phyloP scores from a whole-genome alignment of 2,329 filamentous ascomycete genomes.

The Penicillium sp. region DNA sequence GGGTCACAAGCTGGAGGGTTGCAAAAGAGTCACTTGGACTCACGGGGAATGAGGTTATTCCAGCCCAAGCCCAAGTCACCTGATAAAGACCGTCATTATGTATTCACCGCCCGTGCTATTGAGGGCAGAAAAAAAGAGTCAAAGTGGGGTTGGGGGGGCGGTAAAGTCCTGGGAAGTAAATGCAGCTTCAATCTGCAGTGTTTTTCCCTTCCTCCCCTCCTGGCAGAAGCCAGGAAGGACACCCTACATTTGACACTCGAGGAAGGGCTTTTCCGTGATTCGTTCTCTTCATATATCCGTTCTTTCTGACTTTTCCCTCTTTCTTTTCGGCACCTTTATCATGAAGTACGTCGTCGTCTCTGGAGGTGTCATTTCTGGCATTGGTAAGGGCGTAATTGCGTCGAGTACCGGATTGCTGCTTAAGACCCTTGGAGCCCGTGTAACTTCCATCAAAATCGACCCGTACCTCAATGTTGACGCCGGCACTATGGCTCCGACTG shows the following conservation, averaged over 20 bases:
- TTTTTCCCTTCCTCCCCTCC: slow-evolving; percentile 14
- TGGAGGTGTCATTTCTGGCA: slow-evolving; percentile 54
- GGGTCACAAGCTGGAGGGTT: slow-evolving; percentile 7
- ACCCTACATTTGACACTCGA: slow-evolving; percentile 14
- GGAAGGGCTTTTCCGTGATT: not conserved
- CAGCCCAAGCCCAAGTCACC: slow-evolving; percentile 24
- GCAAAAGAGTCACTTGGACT: slow-evolving; percentile 6
- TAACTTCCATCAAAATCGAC: slow-evolving; percentile 42
- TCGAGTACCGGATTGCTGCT: slow-evolving; percentile 33
- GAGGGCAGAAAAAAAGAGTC: slow-evolving; percentile 1
- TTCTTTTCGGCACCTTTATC: slow-evolving; percentile 30
- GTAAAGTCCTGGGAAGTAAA: slow-evolving; percentile 4
- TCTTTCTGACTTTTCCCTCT: not conserved
- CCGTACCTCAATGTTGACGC: slow-evolving; percentile 72
- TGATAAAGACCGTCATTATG: slow-evolving; percentile 11
- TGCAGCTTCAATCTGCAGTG: slow-evolving; percentile 6
- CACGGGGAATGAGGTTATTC: slow-evolving; percentile 22
- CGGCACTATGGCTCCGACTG: slow-evolving; percentile 53
- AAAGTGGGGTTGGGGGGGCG: slow-evolving; percentile 12
- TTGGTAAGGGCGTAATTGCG: slow-evolving; percentile 62
- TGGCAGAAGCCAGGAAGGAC: slow-evolving; percentile 17
- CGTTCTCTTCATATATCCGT: slow-evolving; percentile 1
- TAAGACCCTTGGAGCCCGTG: slow-evolving; percentile 26
- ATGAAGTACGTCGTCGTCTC: slow-evolving; percentile 81
- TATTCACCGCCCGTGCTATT: slow-evolving; percentile 8